Evolutionary conservation across 129 eudicot species (phyloP), one percentile per base, ranked within the genome.

Genomic region (carrot (Daucus carota)): DNA sequence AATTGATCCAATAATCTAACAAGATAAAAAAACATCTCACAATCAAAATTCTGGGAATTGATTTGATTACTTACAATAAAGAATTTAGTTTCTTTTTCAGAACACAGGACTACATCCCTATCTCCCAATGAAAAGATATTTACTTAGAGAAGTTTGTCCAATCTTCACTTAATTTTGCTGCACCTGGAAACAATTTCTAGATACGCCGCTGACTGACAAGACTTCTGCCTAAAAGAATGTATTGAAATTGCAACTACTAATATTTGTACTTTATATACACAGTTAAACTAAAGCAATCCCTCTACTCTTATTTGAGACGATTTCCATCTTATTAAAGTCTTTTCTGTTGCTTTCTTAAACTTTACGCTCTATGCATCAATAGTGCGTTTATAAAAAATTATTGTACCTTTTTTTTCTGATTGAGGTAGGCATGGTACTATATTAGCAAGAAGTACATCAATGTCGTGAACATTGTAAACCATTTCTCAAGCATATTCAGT

Each of bases 1-100:
- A 76, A 95, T 82, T 14, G 99, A 82, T 60, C 97, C 97, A 72
- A 89, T 76, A 11, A 94, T 93, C 98, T 91, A 34, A n/a, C 26
- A 57, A 77, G 38, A 34, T 32, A 18, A 24, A 17, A 18, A 77
- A 40, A 5, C 34, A 45, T 70, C 70, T 28, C 38, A 31, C 11
- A 70, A 4, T 70, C 22, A 1, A 24, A 70, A 6, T n/a, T 15
- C 40, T 70, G 29, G 20, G n/a, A 41, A 4, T 70, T n/a, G 16
- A n/a, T 15, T 57, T 57, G 29, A 7, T n/a, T n/a, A n/a, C n/a
- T n/a, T n/a, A n/a, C n/a, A n/a, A n/a, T n/a, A n/a, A n/a, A n/a
- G n/a, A n/a, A n/a, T n/a, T n/a, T n/a, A n/a, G n/a, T n/a, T n/a
- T n/a, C n/a, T n/a, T n/a, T n/a, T n/a, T n/a, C n/a, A n/a, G n/a